Base-by-base conservation (phyloP, 495 filamentous ascomycete genomes). In the Massariosphaeria phaeospora region DNA sequence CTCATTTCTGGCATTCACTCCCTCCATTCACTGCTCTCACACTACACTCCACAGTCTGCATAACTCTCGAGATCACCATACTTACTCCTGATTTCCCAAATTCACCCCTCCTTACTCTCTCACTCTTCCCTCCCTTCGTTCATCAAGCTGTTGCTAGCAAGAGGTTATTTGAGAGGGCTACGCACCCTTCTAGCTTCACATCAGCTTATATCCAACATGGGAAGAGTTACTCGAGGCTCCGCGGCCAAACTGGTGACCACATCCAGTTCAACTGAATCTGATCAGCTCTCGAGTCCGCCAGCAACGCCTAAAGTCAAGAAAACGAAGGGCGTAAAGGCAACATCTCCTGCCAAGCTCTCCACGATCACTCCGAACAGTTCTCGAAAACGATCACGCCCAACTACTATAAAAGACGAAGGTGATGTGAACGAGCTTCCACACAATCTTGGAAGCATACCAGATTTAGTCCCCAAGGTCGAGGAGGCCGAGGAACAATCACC, bases 251-350 rank as follows among this genome's bases (percentile, higher is more conserved):
- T 52, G 9, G 47, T 47, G 17, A 31, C 18, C 1, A 35, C 54
- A 30, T 24, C 50, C 9, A 39, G 13, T 17, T 18, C 35, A 8
- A 25, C 29, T n/a, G 48, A 55, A 30, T 27, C 45, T 11, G 52
- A 65, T 41, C 67, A 68, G 44, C 62, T 71, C 6, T 71, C 69
- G 17, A 68, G 67, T 36, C 67, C 67, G 27, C 66, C 66, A 33
- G 33, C 57, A 17, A 67, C 61, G 13, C 26, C 24, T 2, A 49
- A 45, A 17, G 43, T 26, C 13, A 27, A 41, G 3, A 61, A 57
- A 20, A 49, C 35, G 23, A 62, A 52, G 30, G 30, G 18, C 11
- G 15, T 25, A 11, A 48, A 47, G 15, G 20, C 15, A 2, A 15
- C 24, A 2, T 31, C 42, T 9, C 39, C 23, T 24, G 11, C 18